Evolutionary conservation across 208 protist species (phyloP).

Genomic region (Trypanosomatidae sp.): DNA sequence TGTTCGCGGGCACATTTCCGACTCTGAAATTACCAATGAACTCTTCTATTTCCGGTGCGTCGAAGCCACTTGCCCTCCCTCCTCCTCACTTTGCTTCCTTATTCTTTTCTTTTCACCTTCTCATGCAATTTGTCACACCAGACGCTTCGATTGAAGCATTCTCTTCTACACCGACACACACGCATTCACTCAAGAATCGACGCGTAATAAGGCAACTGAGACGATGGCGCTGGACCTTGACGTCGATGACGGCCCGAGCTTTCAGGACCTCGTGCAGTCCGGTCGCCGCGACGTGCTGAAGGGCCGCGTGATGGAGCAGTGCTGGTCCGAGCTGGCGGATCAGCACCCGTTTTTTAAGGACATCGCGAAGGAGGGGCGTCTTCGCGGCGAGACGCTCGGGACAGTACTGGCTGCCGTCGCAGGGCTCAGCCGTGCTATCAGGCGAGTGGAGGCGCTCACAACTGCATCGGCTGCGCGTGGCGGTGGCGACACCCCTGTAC

Average conservation of each 20-base stretch:
- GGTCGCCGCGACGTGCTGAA: constrained; percentile 29
- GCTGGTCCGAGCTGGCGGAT: constrained; percentile 43
- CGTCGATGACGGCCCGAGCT: constrained; percentile 24
- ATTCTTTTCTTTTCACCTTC: too few relatives aligned
- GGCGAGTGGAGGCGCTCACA: constrained; percentile 15
- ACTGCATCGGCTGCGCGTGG: too few relatives aligned
- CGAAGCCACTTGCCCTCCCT: background rate
- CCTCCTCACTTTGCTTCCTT: background rate
- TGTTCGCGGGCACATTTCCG: too few relatives aligned
- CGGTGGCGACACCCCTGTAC: too few relatives aligned
- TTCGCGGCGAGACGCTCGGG: constrained; percentile 38
- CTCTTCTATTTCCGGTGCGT: background rate
- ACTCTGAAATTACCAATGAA: too few relatives aligned
- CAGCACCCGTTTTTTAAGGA: constrained; percentile 65
- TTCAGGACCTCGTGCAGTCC: constrained; percentile 20
- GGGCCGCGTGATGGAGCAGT: constrained; percentile 19
- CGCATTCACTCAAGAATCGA: too few relatives aligned
- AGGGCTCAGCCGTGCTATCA: constrained; percentile 30
- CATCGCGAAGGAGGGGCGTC: constrained; percentile 45
- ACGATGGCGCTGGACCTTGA: constrained; percentile 36
- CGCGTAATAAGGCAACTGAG: too few relatives aligned
- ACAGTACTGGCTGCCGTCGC: constrained; percentile 41
- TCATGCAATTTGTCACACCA: too few relatives aligned
- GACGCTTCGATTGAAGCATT: too few relatives aligned
- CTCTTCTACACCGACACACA: too few relatives aligned